Evolutionary conservation across 345 rosid species (phyloP), one percentile per base, ranked within the genome.

Genomic region (Gossypium thurberi): DNA sequence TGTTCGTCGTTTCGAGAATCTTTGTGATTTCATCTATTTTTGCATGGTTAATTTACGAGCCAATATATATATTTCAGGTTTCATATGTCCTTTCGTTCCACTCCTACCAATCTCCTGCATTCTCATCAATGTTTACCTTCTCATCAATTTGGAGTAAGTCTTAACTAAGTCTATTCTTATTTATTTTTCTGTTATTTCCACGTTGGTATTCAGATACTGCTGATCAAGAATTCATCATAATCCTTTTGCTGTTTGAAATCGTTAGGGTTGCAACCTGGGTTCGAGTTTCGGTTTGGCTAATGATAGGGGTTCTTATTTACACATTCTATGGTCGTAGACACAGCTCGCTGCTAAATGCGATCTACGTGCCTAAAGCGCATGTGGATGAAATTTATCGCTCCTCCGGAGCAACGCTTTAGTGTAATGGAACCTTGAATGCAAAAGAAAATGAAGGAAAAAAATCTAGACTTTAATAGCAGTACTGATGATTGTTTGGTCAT

Each of bases 101-200:
- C 94, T 92, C 64, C 87, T 95, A 48, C 99, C 98, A 3, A 90
- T 91, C 69, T 62, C 75, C 51, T 84, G 94, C 82, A 89, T 92
- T 79, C 93, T 95, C 77, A 86, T 92, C 93, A 95, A 95, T 82
- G 78, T 81, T 69, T 92, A 95, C 85, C 82, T 95, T 72, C 84
- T 95, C 83, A 81, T 95, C 71, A 95, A 92, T 95, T 84, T 95
- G 23, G 99, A 97, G 98, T 88, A 77, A 86, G 95, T 79, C 25
- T 79, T 75, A 28, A 50, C 42, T 51, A 3, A 40, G 40, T n/a
- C 18, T 18, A 37, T 20, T 51, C 18, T 15, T 42, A 4, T 44
- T 18, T 26, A 12, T 59, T 67, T 37, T 23, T 40, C 48, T 40
- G 48, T n/a, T 40, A 63, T 17, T 63, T 63, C 10, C 20, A 6